Evolutionary conservation across 169 alveolate species (phyloP).

Genomic region (Cryptosporidium canis): DNA sequence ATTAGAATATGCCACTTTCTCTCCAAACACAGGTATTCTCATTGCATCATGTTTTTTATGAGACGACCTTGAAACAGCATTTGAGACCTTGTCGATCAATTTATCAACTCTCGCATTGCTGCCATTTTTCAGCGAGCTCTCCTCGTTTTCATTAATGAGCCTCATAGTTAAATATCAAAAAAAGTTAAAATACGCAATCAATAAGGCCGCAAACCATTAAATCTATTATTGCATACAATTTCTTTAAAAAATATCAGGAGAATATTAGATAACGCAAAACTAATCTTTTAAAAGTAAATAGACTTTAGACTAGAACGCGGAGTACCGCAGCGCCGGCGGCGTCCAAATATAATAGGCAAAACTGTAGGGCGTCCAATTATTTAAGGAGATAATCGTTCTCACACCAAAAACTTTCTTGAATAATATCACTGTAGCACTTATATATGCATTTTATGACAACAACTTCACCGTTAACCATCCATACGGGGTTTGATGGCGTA

Average conservation of each 20-base stretch:
- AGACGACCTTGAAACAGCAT: background rate
- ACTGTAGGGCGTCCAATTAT: too few relatives aligned
- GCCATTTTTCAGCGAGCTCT: background rate
- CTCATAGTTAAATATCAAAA: background rate
- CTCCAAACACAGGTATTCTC: background rate
- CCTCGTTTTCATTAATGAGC: background rate
- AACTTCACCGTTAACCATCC: constrained; percentile 5
- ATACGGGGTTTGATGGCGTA: background rate
- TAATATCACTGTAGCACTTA: constrained; percentile 40
- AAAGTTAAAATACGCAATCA: background rate
- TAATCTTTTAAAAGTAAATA: background rate
- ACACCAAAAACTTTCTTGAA: constrained; percentile 52
- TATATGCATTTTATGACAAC: background rate
- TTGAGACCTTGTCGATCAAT: background rate
- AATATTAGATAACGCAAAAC: too few relatives aligned
- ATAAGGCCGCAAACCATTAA: background rate
- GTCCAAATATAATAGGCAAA: too few relatives aligned
- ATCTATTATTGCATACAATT: background rate
- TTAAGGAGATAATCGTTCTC: constrained; percentile 33
- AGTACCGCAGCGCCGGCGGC: background rate
- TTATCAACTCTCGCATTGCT: background rate
- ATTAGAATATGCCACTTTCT: background rate
- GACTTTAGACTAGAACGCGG: background rate
- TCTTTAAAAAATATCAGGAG: too few relatives aligned
- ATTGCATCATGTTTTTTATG: too few relatives aligned